These are phyloP conservation scores for Cystobasidiopsis lactophilus DNA, from an alignment of 768 basidiomycete genomes.

Conservation along the genomic window DNA sequence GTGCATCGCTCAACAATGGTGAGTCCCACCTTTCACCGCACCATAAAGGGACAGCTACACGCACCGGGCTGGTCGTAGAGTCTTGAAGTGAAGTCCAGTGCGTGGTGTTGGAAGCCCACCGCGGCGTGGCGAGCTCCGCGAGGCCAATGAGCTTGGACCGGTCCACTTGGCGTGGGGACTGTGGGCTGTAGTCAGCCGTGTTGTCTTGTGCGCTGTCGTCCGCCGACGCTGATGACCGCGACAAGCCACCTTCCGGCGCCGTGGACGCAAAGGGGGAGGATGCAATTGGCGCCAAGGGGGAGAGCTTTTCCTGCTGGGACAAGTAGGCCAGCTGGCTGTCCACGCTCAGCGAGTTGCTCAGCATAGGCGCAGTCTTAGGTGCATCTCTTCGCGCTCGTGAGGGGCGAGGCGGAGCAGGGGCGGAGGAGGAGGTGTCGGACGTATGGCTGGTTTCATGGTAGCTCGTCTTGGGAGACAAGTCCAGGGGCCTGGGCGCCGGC, in stretches of 20 bases:
- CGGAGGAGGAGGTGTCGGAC: too few relatives aligned
- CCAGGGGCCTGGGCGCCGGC: too few relatives aligned
- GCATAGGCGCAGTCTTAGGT: too few relatives aligned
- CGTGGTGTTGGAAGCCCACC: constrained; percentile 43
- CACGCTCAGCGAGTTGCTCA: neutral
- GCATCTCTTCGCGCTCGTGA: too few relatives aligned
- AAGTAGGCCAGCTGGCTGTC: neutral
- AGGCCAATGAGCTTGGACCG: constrained; percentile 73
- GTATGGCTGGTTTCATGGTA: too few relatives aligned
- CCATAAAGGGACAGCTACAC: neutral
- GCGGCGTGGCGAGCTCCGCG: constrained; percentile 87
- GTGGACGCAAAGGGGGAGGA: neutral
- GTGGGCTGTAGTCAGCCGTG: neutral
- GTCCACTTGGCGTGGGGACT: neutral
- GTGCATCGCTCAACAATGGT: neutral
- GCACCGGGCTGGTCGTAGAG: too few relatives aligned
- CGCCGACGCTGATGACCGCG: neutral
- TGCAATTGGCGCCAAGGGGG: neutral
- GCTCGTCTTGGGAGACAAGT: too few relatives aligned
- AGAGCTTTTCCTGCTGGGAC: neutral
- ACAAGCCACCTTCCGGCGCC: neutral
- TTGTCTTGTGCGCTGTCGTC: neutral
- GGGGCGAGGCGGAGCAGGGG: too few relatives aligned
- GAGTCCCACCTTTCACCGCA: neutral
- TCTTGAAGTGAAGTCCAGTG: neutral